These are phyloP conservation scores for Trametes maxima DNA, from an alignment of 768 basidiomycete genomes.

Conservation along the genomic window DNA sequence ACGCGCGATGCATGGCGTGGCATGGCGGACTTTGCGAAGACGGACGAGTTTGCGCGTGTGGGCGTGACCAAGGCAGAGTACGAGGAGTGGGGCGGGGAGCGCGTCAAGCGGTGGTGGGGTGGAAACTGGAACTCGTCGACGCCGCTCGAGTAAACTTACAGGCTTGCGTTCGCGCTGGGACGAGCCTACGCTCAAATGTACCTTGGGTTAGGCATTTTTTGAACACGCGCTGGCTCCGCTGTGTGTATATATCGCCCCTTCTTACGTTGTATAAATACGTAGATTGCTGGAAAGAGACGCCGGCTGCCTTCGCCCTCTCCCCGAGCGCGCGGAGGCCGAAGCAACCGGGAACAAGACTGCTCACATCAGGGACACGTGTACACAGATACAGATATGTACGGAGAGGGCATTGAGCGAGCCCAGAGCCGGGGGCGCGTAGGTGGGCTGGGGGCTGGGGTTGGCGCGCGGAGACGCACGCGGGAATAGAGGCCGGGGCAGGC, in stretches of 20 bases:
- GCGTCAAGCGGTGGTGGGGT: conserved; percentile 89
- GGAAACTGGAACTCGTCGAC: conserved; percentile 76
- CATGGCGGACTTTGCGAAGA: conserved; percentile 76
- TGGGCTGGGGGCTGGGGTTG: not conserved
- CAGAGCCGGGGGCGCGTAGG: not conserved
- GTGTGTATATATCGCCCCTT: not conserved
- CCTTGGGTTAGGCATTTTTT: not conserved
- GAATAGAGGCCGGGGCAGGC: not conserved
- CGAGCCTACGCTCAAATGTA: not conserved
- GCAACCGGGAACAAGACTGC: conserved; percentile 12
- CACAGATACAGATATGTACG: conserved; percentile 15
- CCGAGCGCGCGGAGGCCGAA: conserved; percentile 3
- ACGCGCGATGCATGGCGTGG: conserved; percentile 86
- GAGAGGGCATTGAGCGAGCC: not conserved
- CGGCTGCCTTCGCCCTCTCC: not conserved
- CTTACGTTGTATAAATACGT: conserved; percentile 22
- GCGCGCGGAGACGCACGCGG: not conserved
- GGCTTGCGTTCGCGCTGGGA: not conserved
- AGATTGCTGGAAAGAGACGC: conserved; percentile 19
- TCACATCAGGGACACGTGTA: conserved; percentile 14
- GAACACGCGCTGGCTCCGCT: not conserved
- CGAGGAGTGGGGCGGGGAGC: conserved; percentile 86
- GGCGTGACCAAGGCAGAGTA: conserved; percentile 81
- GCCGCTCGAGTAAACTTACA: conserved; percentile 7
- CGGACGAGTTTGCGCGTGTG: conserved; percentile 53